Evolutionary conservation across 441 rosid genomes (phyloP), one percentile per base, ranked within the genome.

Genomic region (Codiaeum variegatum): DNA sequence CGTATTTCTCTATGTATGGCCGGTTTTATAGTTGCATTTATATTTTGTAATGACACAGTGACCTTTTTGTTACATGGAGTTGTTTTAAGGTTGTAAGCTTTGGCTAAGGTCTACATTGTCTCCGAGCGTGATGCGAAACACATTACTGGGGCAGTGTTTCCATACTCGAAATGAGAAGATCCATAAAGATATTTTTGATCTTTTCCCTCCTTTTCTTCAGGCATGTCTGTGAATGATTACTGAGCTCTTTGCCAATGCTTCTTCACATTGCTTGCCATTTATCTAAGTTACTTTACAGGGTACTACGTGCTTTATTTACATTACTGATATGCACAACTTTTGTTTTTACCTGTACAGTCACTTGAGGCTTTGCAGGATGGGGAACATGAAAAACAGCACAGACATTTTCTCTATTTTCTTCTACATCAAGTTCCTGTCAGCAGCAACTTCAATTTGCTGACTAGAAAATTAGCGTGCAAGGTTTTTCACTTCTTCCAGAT

Each of bases 301-400:
- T 67, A 71, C 56, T 18, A 32, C 40, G 60, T 73, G 68, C 54
- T 72, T 73, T 76, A 23, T 63, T 54, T 62, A 79, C 73, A 62
- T 38, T 75, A 46, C 62, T 84, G 60, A 77, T 75, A 52, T 77
- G 21, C 71, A 29, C 55, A 69, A 72, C 31, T 77, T 70, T n/a
- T n/a, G n/a, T n/a, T n/a, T n/a, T 67, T 77, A 40, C 73, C 34
- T 79, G 36, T 81, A 67, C 83, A 96, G 99, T 96, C 98, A 54
- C 97, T 96, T 73, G 98, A 93, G 85, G 94, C 98, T 47, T 86
- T 94, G 91, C 94, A 91, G 88, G 99, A 93, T 76, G 99, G 97
- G 72, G 98, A 96, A 79, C 97, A 89, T 85, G 98, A 89, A 82
- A 91, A 85, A 84, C 97, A 96, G 79, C 89, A 98, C 47, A 85